phyloP scores from a whole-genome alignment of 345 rosid genomes.

The Carallia pectinifolia region DNA sequence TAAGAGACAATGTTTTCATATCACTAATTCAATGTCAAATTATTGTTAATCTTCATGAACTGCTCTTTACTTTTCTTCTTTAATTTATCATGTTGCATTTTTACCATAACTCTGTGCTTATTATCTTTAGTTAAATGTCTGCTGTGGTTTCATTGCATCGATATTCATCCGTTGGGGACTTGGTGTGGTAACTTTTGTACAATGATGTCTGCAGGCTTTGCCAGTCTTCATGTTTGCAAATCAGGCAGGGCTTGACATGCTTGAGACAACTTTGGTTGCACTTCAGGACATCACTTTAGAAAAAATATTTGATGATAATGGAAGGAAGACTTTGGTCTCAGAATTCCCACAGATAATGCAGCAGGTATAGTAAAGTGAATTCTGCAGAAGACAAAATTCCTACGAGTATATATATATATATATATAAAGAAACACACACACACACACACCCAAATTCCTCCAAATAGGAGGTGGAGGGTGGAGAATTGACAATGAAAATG shows the following conservation, averaged over 20 bases:
- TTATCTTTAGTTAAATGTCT: not conserved
- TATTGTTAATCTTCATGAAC: not conserved
- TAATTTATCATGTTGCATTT: not conserved
- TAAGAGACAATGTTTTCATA: too few species aligned
- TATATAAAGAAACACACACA: too few species aligned
- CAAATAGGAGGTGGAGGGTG: too few species aligned
- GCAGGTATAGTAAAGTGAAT: constrained; percentile 18
- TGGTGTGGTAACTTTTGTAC: not conserved
- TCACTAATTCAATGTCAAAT: too few species aligned
- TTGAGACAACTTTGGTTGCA: constrained; percentile 33
- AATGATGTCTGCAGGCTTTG: constrained; percentile 19
- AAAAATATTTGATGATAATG: constrained; percentile 32
- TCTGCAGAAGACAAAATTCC: too few species aligned
- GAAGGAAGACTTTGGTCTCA: constrained; percentile 28
- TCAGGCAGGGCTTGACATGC: constrained; percentile 35
- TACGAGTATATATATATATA: too few species aligned
- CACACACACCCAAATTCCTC: too few species aligned
- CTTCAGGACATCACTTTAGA: constrained; percentile 31
- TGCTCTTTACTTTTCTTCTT: not conserved
- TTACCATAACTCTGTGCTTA: not conserved
- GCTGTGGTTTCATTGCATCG: not conserved
- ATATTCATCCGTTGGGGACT: not conserved
- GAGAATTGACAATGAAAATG: too few species aligned
- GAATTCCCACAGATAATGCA: constrained; percentile 36
- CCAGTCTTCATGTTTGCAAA: constrained; percentile 30